These are phyloP conservation scores for Litchi chinensis DNA, from an alignment of 345 rosid species.

Conservation along the genomic window DNA sequence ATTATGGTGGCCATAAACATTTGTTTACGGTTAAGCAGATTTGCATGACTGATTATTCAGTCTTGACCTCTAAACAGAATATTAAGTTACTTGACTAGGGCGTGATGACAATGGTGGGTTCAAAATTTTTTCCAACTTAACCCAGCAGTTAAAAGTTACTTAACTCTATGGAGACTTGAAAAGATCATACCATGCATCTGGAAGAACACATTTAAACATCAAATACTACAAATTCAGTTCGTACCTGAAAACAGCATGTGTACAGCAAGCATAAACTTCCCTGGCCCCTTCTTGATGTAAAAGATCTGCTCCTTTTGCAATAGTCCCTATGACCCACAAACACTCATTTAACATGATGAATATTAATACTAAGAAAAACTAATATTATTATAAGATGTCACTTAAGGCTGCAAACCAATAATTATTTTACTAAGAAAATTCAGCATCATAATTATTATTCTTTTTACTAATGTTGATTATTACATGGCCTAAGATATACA, in stretches of 20 bases:
- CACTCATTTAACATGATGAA: not conserved
- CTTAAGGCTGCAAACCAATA: not conserved
- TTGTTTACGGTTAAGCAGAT: no score
- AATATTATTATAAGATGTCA: not conserved
- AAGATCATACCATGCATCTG: not conserved
- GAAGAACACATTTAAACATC: not conserved
- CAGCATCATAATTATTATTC: no score
- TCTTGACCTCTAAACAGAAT: constrained; percentile 5
- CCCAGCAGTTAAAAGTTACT: not conserved
- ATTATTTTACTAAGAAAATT: not conserved
- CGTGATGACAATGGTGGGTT: not conserved
- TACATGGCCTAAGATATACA: not conserved
- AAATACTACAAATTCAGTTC: not conserved
- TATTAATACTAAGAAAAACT: not conserved
- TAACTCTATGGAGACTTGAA: not conserved
- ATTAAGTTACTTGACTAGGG: not conserved
- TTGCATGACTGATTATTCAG: not conserved
- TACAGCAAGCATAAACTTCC: constrained; percentile 97
- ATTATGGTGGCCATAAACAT: not conserved
- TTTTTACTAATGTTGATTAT: not conserved
- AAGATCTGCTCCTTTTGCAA: constrained; percentile 89
- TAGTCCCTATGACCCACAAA: constrained; percentile 59
- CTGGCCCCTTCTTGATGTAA: constrained; percentile 97
- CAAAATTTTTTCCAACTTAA: not conserved
- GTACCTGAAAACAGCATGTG: constrained; percentile 97